A percentile compares a stretch with the other conserved stretches of the same genome.
phyloP scores from a whole-genome alignment of 495 filamentous ascomycete species.

The Cercophora newfieldiana region DNA sequence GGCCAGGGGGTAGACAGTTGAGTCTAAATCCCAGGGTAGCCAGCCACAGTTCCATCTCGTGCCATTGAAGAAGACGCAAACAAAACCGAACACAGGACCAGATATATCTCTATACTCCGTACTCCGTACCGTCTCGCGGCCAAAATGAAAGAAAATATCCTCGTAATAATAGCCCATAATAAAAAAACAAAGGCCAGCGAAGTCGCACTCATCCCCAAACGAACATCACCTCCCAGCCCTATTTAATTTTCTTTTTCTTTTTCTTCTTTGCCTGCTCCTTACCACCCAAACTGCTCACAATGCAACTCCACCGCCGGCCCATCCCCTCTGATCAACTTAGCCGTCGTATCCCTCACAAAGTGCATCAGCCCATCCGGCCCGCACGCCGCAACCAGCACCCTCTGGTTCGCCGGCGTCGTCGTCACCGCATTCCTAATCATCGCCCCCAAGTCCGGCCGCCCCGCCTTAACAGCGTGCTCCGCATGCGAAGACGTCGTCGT shows the following conservation, averaged over 20 bases:
- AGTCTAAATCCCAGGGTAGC: too few species aligned
- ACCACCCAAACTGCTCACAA: slow-evolving; percentile 60
- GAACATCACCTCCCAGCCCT: background rate
- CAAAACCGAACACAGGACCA: background rate
- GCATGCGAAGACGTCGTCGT: slow-evolving; percentile 12
- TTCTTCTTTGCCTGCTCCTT: too few species aligned
- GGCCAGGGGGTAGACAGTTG: background rate
- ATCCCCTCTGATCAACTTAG: slow-evolving; percentile 45
- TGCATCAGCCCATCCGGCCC: slow-evolving; percentile 51
- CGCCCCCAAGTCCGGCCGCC: slow-evolving; percentile 43
- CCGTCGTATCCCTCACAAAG: slow-evolving; percentile 51
- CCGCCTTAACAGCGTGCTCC: slow-evolving; percentile 32
- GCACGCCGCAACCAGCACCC: slow-evolving; percentile 53
- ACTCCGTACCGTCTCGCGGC: background rate
- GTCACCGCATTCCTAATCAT: slow-evolving; percentile 46
- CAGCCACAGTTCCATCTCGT: background rate
- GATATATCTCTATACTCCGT: background rate
- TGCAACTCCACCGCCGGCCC: slow-evolving; percentile 55
- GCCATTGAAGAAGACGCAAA: background rate
- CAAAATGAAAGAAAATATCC: background rate
- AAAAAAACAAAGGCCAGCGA: too few species aligned
- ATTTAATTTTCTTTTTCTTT: background rate
- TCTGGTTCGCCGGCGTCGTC: slow-evolving; percentile 38
- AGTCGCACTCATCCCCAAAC: too few species aligned
- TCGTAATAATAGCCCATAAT: too few species aligned